phyloP scores from a whole-genome alignment of 495 filamentous ascomycete genomes.

The Pyrenopolyporus hunteri region DNA sequence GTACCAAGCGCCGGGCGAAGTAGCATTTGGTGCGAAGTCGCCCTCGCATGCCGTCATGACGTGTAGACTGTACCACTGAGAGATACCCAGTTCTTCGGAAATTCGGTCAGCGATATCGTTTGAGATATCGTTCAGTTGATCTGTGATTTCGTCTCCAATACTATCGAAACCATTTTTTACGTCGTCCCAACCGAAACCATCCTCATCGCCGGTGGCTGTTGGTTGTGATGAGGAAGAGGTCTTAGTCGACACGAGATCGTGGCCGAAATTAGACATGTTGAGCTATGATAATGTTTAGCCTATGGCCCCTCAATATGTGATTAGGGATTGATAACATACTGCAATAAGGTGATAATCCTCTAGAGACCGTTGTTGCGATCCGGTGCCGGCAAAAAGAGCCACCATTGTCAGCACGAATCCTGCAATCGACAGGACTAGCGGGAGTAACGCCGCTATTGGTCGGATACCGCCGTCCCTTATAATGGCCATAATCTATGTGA shows the following conservation, averaged over 20 bases:
- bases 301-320: conserved; percentile 2
- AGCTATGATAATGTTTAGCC: conserved; percentile 49
- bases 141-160: conserved; percentile 41
- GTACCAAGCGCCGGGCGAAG: conserved; percentile 50
- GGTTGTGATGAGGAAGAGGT: conserved; percentile 36
- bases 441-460: conserved; percentile 49
- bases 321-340: conserved; percentile 51
- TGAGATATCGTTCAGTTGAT: conserved; percentile 43
- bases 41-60: conserved; percentile 74
- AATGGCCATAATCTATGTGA: conserved; percentile 16
- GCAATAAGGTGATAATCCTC: conserved; percentile 69
- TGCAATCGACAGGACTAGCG: conserved; percentile 56
- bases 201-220: conserved; percentile 12
- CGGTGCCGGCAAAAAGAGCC: conserved; percentile 71
- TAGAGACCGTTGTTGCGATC: conserved; percentile 54
- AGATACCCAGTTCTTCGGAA: conserved; percentile 58
- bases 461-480: conserved; percentile 22
- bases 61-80: conserved; percentile 78
- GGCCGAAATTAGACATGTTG: conserved; percentile 67
- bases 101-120: conserved; percentile 55
- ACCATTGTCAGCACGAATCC: conserved; percentile 72
- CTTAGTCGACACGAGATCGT: conserved; percentile 50
- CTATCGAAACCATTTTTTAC: conserved; percentile 37
- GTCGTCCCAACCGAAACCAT: conserved; percentile 28
- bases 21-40: conserved; percentile 60